Evolutionary conservation across 2,329 filamentous ascomycete species (phyloP), one percentile per base, ranked within the genome.

Genomic region (Exophiala sp.): DNA sequence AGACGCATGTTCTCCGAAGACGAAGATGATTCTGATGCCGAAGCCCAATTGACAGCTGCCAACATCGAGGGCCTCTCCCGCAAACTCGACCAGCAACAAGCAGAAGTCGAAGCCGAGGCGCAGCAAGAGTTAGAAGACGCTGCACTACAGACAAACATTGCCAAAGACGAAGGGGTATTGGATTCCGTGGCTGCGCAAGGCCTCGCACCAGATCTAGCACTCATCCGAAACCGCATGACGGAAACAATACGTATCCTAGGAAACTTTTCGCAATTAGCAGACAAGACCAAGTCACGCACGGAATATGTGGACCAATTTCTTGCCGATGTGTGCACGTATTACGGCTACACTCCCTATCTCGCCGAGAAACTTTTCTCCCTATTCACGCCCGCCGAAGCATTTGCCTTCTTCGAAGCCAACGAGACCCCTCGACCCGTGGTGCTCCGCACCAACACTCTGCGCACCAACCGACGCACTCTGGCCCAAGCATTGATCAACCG

Each of bases 351-450:
- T 2, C 81, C 85, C 30, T 97, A 85, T 71, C 78, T 98, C n/a
- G 93, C 90, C 3, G 88, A 95, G 70, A 98, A 97, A 76, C 82
- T 98, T 13, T 89, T 90, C 73, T 84, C 85, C 64, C 81, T 98
- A 5, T 97, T 98, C 72, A 82, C 89, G 1, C 88, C 93, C 0
- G 83, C 85, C 61, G 93, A 98, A 72, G 93, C 93, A 0, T 94
- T 97, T 61, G 90, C 90, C 47, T 98, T 98, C 72, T 97, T 98
- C 73, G 93, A 98, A 72, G 91, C 91, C 62, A 98, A 98, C 81
- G 93, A 98, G 72, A 89, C 87, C 22, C 82, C 89, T 11, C 82
- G 93, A 44, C 93, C 93, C 2, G 83, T 98, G 51, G 93, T 98
- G 58, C 94, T 98, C 66, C 84, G 93, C 64, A 97, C 93, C 56